Evolutionary conservation across 306 rosid species (phyloP).

Genomic region (Morella rubra): DNA sequence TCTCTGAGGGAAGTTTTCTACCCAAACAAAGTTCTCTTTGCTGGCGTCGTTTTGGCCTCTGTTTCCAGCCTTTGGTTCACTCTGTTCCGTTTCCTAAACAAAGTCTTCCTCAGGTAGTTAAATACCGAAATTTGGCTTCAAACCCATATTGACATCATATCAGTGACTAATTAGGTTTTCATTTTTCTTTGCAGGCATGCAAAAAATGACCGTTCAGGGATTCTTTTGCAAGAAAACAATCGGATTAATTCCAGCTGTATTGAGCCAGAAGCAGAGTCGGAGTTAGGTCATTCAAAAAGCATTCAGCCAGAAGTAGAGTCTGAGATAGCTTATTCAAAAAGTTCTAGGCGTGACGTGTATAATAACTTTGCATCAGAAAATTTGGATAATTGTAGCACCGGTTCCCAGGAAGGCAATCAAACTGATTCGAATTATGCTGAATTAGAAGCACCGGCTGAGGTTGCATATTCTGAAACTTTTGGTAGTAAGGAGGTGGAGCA

Average conservation of each 20-base stretch:
- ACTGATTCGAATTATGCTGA: constrained; percentile 23
- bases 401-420: constrained; percentile 16
- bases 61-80: constrained; percentile 45
- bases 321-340: constrained; percentile 12
- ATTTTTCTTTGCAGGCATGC: constrained; percentile 36
- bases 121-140: constrained; percentile 6
- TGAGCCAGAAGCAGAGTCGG: constrained; percentile 10
- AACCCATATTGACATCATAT: not conserved
- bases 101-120: constrained; percentile 50
- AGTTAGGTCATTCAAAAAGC: not conserved
- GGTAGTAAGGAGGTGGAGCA: constrained; percentile 12
- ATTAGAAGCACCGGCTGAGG: constrained; percentile 14
- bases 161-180: not conserved
- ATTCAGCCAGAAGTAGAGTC: constrained; percentile 16
- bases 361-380: constrained; percentile 8
- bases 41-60: constrained; percentile 37
- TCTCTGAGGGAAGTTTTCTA: constrained; percentile 26
- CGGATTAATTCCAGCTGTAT: constrained; percentile 23
- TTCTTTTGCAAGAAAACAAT: constrained; percentile 19
- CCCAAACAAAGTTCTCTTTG: constrained; percentile 33
- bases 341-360: constrained; percentile 8
- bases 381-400: not conserved
- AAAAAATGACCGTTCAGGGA: constrained; percentile 17
- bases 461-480: constrained; percentile 10
- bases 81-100: constrained; percentile 47